These are phyloP conservation scores for Sporothrix euskadiensis DNA, from an alignment of 2,329 filamentous ascomycete species.

Conservation along the genomic window DNA sequence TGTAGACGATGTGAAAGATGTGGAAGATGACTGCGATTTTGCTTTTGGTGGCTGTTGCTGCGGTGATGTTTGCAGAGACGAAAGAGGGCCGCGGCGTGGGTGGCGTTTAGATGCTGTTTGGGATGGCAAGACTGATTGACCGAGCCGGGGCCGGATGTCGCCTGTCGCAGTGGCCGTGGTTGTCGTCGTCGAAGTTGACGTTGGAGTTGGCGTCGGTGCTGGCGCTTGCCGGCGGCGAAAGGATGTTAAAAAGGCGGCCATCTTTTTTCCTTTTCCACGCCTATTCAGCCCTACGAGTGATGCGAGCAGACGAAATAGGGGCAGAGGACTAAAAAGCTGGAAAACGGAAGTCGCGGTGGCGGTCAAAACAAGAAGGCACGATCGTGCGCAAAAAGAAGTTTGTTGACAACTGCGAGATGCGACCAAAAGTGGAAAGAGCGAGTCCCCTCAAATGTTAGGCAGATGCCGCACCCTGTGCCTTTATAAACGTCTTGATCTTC, in stretches of 20 bases:
- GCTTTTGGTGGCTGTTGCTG: background rate
- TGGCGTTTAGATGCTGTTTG: background rate
- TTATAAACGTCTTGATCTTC: background rate
- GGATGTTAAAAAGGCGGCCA: slow-evolving; percentile 17
- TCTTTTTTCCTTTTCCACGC: background rate
- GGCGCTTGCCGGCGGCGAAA: slow-evolving; percentile 19
- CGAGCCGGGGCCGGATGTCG: slow-evolving; percentile 17
- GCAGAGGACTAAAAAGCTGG: background rate
- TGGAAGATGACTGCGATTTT: background rate
- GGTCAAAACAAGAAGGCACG: background rate
- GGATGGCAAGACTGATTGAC: background rate
- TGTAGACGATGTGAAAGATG: slow-evolving; percentile 14
- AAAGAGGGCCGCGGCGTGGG: background rate
- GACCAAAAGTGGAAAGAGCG: background rate
- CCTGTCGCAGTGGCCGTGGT: background rate
- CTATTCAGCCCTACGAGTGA: background rate
- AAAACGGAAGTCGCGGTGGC: background rate
- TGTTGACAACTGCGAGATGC: background rate
- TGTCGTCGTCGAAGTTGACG: background rate
- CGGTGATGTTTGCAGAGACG: background rate
- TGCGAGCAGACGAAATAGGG: background rate
- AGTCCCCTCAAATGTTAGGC: background rate
- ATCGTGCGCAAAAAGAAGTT: background rate
- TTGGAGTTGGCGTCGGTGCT: background rate
- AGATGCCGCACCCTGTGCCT: background rate